A percentile compares a stretch with the other conserved stretches of the same genome.
Conservation (phyloP, 1,284 basidiomycete species). For the Ceratobasidium theobromae region DNA sequence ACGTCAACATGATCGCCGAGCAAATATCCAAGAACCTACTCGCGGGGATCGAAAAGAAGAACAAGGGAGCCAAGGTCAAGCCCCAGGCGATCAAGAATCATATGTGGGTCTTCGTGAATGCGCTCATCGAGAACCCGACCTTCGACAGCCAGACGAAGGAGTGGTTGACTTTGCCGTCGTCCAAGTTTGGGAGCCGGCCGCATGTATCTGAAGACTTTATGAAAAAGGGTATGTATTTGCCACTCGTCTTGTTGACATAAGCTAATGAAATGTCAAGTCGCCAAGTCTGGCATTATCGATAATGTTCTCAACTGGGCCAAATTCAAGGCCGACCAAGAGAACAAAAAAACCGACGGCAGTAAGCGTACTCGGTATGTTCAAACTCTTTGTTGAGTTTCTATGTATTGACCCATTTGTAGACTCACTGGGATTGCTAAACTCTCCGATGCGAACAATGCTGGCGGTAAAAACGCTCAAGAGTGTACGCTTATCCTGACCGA, state of each 20-base stretch:
- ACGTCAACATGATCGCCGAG: constrained; percentile 85
- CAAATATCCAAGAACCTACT: constrained; percentile 86
- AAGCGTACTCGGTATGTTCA: constrained; percentile 77
- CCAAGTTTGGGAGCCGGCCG: constrained; percentile 88
- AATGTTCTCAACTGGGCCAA: constrained; percentile 94
- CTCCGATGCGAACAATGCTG: constrained; percentile 97
- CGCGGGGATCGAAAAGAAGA: constrained; percentile 89
- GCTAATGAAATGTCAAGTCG: constrained; percentile 53
- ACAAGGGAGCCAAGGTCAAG: constrained; percentile 92
- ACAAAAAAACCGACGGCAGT: constrained; percentile 95
- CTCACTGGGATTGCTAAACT: constrained; percentile 92
- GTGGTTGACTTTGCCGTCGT: constrained; percentile 82
- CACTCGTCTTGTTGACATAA: constrained; percentile 9
- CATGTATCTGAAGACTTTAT: constrained; percentile 86
- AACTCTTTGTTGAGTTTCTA: neutral
- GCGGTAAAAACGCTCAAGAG: constrained; percentile 74
- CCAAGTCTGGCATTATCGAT: constrained; percentile 90
- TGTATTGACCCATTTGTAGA: constrained; percentile 45
- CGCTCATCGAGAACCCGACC: constrained; percentile 93
- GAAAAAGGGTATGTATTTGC: constrained; percentile 74
- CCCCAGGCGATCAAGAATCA: constrained; percentile 94
- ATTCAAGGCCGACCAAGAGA: constrained; percentile 93
- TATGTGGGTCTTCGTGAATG: constrained; percentile 98
- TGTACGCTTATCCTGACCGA: constrained; percentile 98
- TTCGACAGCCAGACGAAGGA: constrained; percentile 99